These are phyloP conservation scores for Pseudopyricularia javanii DNA, from an alignment of 2,329 filamentous ascomycete genomes.

Conservation along the genomic window DNA sequence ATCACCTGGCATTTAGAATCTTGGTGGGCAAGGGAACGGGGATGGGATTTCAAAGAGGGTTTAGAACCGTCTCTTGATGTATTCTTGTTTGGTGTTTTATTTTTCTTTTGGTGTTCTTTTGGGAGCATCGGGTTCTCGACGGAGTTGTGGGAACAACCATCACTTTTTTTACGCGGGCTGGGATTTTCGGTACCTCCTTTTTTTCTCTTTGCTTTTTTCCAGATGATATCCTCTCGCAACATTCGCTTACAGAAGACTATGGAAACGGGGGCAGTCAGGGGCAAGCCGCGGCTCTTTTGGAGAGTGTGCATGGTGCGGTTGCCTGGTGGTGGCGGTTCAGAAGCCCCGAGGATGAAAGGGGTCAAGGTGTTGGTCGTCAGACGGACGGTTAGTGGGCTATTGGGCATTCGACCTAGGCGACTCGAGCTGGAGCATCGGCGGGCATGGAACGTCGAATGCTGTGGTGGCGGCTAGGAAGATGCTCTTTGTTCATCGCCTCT, in stretches of 20 bases:
- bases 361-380: neutral
- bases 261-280: neutral
- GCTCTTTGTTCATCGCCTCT: neutral
- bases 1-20: conserved; percentile 26
- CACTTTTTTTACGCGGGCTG: conserved; percentile 15
- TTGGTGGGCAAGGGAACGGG: conserved; percentile 11
- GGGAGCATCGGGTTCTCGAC: conserved; percentile 3
- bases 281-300: neutral
- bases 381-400: neutral
- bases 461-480: neutral
- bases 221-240: conserved; percentile 23
- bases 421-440: neutral
- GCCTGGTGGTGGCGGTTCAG: neutral
- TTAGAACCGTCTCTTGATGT: neutral
- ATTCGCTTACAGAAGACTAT: conserved; percentile 26
- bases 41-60: conserved; percentile 8
- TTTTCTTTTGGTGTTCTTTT: conserved; percentile 12
- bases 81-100: conserved; percentile 10
- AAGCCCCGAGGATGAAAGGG: neutral
- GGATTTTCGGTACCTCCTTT: conserved; percentile 6
- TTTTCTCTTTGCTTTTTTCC: conserved; percentile 6
- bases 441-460: neutral
- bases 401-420: neutral
- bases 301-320: too few species aligned
- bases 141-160: conserved; percentile 32